These are phyloP conservation scores for Trametes polyzona DNA, from an alignment of 1,284 basidiomycete species.

Conservation along the genomic window DNA sequence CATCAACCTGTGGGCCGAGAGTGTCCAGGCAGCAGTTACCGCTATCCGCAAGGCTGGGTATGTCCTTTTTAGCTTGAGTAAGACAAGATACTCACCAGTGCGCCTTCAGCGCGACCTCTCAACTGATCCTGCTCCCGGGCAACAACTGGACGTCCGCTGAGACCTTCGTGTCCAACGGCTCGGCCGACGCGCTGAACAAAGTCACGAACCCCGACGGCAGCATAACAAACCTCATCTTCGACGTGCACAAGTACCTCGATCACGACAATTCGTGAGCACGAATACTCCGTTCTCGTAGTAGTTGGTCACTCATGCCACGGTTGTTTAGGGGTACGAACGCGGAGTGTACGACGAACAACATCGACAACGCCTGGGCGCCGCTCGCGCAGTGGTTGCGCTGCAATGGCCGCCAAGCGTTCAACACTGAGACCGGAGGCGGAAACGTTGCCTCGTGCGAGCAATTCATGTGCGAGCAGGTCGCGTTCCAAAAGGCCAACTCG, in stretches of 20 bases:
- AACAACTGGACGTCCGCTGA: slow-evolving; percentile 55
- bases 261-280: slow-evolving; percentile 55
- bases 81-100: too few species aligned
- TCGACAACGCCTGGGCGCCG: slow-evolving; percentile 49
- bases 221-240: slow-evolving; percentile 54
- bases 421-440: slow-evolving; percentile 67
- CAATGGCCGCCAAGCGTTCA: slow-evolving; percentile 61
- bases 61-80: slow-evolving; percentile 6
- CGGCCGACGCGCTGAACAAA: slow-evolving; percentile 51
- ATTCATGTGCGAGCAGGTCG: slow-evolving; percentile 52
- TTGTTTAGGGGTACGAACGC: slow-evolving; percentile 37
- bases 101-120: slow-evolving; percentile 46
- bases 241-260: slow-evolving; percentile 71
- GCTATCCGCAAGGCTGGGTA: slow-evolving; percentile 56
- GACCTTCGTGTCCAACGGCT: slow-evolving; percentile 58
- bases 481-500: slow-evolving; percentile 54
- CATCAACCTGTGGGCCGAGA: slow-evolving; percentile 47
- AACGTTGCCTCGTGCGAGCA: slow-evolving; percentile 51
- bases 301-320: neutral
- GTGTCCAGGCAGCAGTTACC: slow-evolving; percentile 58
- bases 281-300: slow-evolving; percentile 27
- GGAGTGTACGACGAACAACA: slow-evolving; percentile 56
- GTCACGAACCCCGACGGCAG: slow-evolving; percentile 59
- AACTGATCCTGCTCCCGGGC: slow-evolving; percentile 58
- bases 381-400: slow-evolving; percentile 53